Percentiles rank a stretch among this genome's conserved stretches.
phyloP scores from a whole-genome alignment of 257 asterid species.

The Verbena officinalis region DNA sequence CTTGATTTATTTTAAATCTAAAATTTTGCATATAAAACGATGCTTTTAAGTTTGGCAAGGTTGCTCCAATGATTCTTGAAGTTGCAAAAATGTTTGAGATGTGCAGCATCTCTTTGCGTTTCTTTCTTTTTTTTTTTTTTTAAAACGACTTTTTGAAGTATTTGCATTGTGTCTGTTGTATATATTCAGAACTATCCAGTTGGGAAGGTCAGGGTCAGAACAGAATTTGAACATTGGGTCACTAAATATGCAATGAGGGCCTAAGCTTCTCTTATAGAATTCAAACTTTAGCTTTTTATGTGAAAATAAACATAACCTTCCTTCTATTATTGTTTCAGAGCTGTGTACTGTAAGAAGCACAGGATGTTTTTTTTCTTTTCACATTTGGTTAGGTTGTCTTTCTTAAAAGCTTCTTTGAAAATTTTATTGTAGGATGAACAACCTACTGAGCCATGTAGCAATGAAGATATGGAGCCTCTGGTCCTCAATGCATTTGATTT shows the following conservation, averaged over 20 bases:
- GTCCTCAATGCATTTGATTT: slow-evolving; percentile 93
- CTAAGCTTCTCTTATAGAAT: neutral
- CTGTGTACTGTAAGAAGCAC: neutral
- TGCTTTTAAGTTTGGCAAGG: neutral
- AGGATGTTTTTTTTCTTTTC: neutral
- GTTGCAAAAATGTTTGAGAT: neutral
- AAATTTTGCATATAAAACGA: neutral
- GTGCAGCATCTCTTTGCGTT: slow-evolving; percentile 9
- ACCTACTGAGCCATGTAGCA: slow-evolving; percentile 53
- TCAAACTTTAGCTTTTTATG: neutral
- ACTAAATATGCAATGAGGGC: neutral
- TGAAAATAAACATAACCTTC: slow-evolving; percentile 8
- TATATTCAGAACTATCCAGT: neutral
- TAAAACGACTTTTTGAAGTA: slow-evolving; percentile 5
- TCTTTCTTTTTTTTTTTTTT: too few species aligned
- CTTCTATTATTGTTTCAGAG: neutral
- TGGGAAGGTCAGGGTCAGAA: slow-evolving; percentile 4
- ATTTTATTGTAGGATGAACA: slow-evolving; percentile 61
- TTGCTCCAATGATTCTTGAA: neutral
- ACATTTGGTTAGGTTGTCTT: slow-evolving; percentile 6
- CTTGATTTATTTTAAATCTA: neutral
- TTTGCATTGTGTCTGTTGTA: neutral
- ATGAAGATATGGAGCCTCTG: slow-evolving; percentile 80
- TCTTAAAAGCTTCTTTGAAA: slow-evolving; percentile 23
- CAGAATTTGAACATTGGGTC: neutral